Base-by-base conservation (phyloP, 2,329 filamentous ascomycete species). In the Claviceps sp. region DNA sequence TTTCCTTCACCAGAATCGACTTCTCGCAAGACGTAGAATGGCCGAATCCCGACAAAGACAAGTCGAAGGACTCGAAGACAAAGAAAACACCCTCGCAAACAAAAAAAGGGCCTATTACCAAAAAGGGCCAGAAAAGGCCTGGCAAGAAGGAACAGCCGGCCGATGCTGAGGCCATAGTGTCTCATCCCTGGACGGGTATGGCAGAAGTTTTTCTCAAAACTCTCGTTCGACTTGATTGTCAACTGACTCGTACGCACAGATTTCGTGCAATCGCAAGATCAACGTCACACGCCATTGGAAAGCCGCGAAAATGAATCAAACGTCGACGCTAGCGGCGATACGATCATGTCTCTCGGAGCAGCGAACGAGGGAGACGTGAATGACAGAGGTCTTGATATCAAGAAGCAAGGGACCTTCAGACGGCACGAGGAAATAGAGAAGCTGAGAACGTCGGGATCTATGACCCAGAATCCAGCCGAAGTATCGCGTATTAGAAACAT, bases 391-490 rank as follows among this genome's bases (percentile, higher is more conserved):
- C 67, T 67, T 3, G 69, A 72, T 13, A 60, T 65, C 4, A 74
- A 73, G 60, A 71, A 69, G 51, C 71, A 68, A 55, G 69, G 71
- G 13, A 73, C 76, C 5, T 91, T 87, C 63, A 84, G 85, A 56
- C 80, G 86, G 48, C 87, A 95, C 65, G 87, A 94, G 57, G 93
- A 98, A 67, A 96, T 97, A 53, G 93, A 98, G 66, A 95, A 96
- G 65, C 76, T 98, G 10, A 83, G 93, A 42, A 95, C 89, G 3
- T 87, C 88, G 24, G 94, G 93, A 37, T 96, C 89, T 55, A 97
- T 98, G 93, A 98, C 94, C 11, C 94, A 98, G 65, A 97, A 97
- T 58, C 93, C 95, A 53, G 89, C 91, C 13, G 94, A 98, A 64
- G 89, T 98, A 55, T 91, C 91, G 24, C 85, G 94, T 50, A 95